Conservation (phyloP, 2,329 filamentous ascomycete genomes). For the Phialocephala sp. region DNA sequence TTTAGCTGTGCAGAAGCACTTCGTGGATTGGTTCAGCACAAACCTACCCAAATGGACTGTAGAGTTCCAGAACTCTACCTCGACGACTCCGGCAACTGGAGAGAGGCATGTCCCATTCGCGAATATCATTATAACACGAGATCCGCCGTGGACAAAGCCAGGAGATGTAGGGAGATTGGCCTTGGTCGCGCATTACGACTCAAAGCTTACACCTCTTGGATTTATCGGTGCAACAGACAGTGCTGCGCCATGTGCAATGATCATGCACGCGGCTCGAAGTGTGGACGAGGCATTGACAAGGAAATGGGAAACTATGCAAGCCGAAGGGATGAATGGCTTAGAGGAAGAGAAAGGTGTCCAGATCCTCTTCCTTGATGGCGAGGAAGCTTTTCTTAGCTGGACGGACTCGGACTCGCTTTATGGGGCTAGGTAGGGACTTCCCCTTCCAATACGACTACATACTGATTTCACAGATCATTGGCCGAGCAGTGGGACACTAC, state of each 20-base stretch:
- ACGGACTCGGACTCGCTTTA: constrained; percentile 84
- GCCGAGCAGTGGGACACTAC: constrained; percentile 81
- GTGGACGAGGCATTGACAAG: constrained; percentile 79
- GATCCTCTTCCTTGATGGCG: constrained; percentile 88
- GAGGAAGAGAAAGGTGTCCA: constrained; percentile 85
- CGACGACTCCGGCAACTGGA: constrained; percentile 77
- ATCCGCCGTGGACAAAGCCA: constrained; percentile 78
- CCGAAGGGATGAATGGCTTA: constrained; percentile 60
- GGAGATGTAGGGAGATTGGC: constrained; percentile 84
- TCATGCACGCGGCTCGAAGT: constrained; percentile 83
- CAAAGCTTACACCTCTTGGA: constrained; percentile 76
- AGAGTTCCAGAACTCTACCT: constrained; percentile 88
- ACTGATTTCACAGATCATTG: constrained; percentile 60
- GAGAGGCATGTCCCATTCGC: constrained; percentile 77
- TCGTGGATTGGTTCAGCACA: constrained; percentile 78
- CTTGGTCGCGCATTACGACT: constrained; percentile 94
- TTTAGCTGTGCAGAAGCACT: constrained; percentile 75
- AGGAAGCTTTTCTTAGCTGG: constrained; percentile 90
- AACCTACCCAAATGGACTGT: constrained; percentile 81
- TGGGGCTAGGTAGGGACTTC: constrained; percentile 70
- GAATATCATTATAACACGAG: constrained; percentile 85
- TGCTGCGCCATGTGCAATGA: constrained; percentile 90
- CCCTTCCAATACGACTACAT: background rate
- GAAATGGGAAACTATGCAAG: constrained; percentile 80
- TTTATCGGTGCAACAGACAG: constrained; percentile 96